Conservation (phyloP, 495 filamentous ascomycete genomes). For the Penicillium malachiteum region DNA sequence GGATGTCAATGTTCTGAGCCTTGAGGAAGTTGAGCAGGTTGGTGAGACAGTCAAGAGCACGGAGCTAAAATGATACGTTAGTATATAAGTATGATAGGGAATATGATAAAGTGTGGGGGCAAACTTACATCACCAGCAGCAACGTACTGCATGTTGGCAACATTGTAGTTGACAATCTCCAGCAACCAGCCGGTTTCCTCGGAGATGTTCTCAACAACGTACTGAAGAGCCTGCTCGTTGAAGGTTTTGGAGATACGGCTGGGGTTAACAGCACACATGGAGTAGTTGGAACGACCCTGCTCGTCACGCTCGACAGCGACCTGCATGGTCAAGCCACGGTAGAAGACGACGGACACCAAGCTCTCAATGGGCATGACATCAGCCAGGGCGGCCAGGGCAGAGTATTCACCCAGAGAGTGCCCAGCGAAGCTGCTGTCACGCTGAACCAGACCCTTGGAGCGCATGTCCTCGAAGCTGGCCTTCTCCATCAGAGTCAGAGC, state of each 20-base stretch:
- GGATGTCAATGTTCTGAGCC: conserved; percentile 92
- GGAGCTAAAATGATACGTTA: conserved; percentile 53
- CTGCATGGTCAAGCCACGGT: conserved; percentile 98
- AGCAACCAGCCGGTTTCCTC: conserved; percentile 92
- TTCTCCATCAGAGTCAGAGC: conserved; percentile 99
- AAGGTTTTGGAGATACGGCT: conserved; percentile 96
- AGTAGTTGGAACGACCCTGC: conserved; percentile 90
- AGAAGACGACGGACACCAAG: conserved; percentile 97
- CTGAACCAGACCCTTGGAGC: conserved; percentile 91
- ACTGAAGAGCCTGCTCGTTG: conserved; percentile 94
- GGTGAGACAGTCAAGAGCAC: conserved; percentile 90
- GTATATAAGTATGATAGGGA: conserved; percentile 9
- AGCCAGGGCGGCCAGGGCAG: conserved; percentile 89
- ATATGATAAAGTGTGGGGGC: not conserved
- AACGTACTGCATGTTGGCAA: conserved; percentile 98
- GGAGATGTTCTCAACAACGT: conserved; percentile 88
- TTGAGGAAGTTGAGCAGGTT: conserved; percentile 93
- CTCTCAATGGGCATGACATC: conserved; percentile 99
- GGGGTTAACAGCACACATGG: conserved; percentile 98
- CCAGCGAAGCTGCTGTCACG: conserved; percentile 95
- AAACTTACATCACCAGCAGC: conserved; percentile 78
- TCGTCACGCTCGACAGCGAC: conserved; percentile 97
- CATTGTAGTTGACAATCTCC: conserved; percentile 99
- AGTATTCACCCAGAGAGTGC: conserved; percentile 98
- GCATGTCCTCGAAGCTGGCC: conserved; percentile 99